Conservation (phyloP, 202 grass and related monocot species). For the Eragrostis tef region DNA sequence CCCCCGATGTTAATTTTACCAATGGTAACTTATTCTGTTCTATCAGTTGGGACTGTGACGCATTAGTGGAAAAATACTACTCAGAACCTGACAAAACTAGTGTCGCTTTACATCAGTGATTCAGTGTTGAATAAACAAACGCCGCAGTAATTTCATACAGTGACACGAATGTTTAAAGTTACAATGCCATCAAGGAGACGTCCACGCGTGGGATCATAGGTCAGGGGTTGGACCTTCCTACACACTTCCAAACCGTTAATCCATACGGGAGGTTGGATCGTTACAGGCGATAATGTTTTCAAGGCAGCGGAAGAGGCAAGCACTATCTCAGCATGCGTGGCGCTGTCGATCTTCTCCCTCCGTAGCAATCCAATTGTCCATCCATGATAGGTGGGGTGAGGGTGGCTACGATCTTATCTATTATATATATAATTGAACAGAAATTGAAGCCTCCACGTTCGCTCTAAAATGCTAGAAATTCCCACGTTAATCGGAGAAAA, state of each 20-base stretch:
- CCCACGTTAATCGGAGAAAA: too few species aligned
- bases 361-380: neutral
- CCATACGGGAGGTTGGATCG: neutral
- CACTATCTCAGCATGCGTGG: neutral
- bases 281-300: neutral
- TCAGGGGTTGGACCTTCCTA: neutral
- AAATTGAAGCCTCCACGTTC: too few species aligned
- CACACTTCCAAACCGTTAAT: neutral
- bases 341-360: neutral
- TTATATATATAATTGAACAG: too few species aligned
- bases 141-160: neutral
- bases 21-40: neutral
- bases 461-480: too few species aligned
- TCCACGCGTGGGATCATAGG: neutral
- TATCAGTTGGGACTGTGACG: neutral
- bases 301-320: neutral
- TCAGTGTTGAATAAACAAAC: neutral
- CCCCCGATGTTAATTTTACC: neutral
- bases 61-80: neutral
- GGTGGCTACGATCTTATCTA: too few species aligned
- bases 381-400: neutral
- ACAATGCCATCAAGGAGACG: neutral
- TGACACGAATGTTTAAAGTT: neutral
- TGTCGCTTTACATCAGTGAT: neutral
- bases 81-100: neutral